Percentiles rank a stretch among this genome's conserved stretches.
Evolutionary conservation across 2,329 filamentous ascomycete species (phyloP).

Genomic region (Fusarium concolor): DNA sequence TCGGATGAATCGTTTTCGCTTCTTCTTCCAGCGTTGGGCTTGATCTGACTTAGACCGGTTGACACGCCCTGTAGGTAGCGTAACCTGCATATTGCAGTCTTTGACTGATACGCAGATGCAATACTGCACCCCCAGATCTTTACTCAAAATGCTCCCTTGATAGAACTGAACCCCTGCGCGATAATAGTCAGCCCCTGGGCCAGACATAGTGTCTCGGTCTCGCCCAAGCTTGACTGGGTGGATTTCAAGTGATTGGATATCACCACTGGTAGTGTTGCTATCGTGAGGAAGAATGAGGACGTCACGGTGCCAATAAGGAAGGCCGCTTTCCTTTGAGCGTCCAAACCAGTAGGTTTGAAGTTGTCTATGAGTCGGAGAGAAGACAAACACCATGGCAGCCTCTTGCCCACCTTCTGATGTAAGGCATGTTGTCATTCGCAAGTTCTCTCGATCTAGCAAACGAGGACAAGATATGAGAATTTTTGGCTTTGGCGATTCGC

Average conservation of each 20-base stretch:
- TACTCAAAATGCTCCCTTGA: constrained; percentile 58
- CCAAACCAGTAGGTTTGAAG: constrained; percentile 54
- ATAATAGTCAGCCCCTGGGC: constrained; percentile 49
- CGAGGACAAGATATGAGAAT: constrained; percentile 49
- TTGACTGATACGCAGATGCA: constrained; percentile 50
- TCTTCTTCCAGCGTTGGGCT: constrained; percentile 45
- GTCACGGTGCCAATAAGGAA: constrained; percentile 55
- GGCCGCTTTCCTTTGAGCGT: constrained; percentile 31
- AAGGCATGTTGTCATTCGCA: constrained; percentile 48
- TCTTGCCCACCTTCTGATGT: constrained; percentile 38
- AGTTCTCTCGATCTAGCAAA: constrained; percentile 41
- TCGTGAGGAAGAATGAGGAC: constrained; percentile 45
- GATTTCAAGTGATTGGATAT: constrained; percentile 47
- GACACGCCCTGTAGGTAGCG: constrained; percentile 45
- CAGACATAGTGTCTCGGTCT: constrained; percentile 15
- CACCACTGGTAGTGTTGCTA: background rate
- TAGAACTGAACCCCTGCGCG: constrained; percentile 57
- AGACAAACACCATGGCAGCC: constrained; percentile 50
- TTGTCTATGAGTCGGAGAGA: constrained; percentile 49
- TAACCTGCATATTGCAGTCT: constrained; percentile 42
- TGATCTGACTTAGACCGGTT: constrained; percentile 44
- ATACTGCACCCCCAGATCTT: constrained; percentile 58
- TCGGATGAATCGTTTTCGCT: constrained; percentile 45
- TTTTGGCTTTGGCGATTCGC: constrained; percentile 26
- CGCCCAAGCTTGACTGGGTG: constrained; percentile 43